These are phyloP conservation scores for Pochonia chlamydosporia DNA, from an alignment of 2,329 filamentous ascomycete species.

Conservation along the genomic window DNA sequence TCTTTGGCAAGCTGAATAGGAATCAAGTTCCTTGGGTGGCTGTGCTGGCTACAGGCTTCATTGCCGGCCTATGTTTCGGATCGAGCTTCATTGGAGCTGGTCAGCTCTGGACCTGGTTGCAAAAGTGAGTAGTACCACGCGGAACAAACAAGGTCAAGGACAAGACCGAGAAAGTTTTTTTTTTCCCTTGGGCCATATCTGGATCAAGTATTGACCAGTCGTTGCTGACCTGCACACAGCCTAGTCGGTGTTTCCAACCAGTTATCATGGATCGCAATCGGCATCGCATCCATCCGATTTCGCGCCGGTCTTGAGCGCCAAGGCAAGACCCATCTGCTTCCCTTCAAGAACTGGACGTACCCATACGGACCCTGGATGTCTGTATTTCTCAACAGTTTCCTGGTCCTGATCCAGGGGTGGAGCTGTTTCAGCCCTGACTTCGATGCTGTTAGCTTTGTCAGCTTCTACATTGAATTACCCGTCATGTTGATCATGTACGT, in stretches of 20 bases:
- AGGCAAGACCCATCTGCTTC: constrained; percentile 53
- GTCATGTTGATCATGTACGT: constrained; percentile 58
- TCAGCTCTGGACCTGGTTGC: constrained; percentile 60
- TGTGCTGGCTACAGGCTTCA: constrained; percentile 44
- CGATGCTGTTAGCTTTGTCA: constrained; percentile 54
- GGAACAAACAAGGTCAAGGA: background rate
- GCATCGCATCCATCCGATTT: constrained; percentile 60
- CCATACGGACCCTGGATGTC: constrained; percentile 54
- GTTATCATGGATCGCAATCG: constrained; percentile 60
- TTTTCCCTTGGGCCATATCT: background rate
- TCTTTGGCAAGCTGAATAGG: constrained; percentile 38
- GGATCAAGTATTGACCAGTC: constrained; percentile 5
- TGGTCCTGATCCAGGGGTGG: constrained; percentile 61
- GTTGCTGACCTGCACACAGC: constrained; percentile 18
- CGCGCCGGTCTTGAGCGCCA: constrained; percentile 50
- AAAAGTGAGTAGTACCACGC: constrained; percentile 40
- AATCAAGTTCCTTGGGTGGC: constrained; percentile 33
- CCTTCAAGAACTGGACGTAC: constrained; percentile 63
- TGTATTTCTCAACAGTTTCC: constrained; percentile 50
- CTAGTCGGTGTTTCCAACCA: constrained; percentile 64
- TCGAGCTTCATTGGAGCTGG: constrained; percentile 61
- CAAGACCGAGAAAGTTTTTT: background rate
- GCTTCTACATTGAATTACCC: constrained; percentile 57
- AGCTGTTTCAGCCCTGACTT: constrained; percentile 55
- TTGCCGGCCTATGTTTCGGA: constrained; percentile 58